Base-by-base conservation (phyloP, 208 protist species). In the Acanthamoeba triangularis region DNA sequence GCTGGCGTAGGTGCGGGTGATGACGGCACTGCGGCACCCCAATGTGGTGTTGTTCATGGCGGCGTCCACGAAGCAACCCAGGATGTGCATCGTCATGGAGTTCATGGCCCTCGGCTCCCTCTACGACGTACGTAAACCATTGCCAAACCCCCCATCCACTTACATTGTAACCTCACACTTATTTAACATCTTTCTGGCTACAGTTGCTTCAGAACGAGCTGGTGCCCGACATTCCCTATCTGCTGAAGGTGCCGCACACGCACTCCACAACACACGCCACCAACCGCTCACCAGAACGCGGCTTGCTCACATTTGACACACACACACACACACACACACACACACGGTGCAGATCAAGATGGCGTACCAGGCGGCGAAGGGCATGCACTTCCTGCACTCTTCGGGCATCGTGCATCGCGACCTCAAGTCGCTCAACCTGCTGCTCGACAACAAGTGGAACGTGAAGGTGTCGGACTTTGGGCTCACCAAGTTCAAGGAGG, bases 381-480 rank as follows among this genome's bases (percentile, higher is more conserved):
- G 78, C 28, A 87, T 87, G 78, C 78, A 87, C n/a, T 87, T 87
- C 78, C 49, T 87, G 28, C 78, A 87, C 33, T 76, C 56, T 0
- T 78, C 56, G 47, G 87, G 87, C 41, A 93, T 93, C 63, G 87
- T 93, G 56, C 87, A 93, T 20, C 44, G 90, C 30, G 90, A 94
- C 47, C 67, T 94, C 28, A 94, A 94, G 52, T 85, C 67, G 16
- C 69, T 94, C 44, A 94, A 94, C 72, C 56, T 94, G 33, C 37
- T 94, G 63, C 72, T 94, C 20, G 90, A 94, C 30, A 61, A 59
- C 63, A 84, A 94, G 47, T 94, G 90, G 90, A 94, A 94, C 69
- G 47, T 94, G 35, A 94, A 94, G 56, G 90, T 94, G 25, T 67
- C 47, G 11, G 90, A 84, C 56, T 94, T 94, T 84, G 90, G 90